Percentiles rank a stretch among this genome's conserved stretches.
phyloP scores from a whole-genome alignment of 495 filamentous ascomycete species.

The Chaetomium cochliodes region DNA sequence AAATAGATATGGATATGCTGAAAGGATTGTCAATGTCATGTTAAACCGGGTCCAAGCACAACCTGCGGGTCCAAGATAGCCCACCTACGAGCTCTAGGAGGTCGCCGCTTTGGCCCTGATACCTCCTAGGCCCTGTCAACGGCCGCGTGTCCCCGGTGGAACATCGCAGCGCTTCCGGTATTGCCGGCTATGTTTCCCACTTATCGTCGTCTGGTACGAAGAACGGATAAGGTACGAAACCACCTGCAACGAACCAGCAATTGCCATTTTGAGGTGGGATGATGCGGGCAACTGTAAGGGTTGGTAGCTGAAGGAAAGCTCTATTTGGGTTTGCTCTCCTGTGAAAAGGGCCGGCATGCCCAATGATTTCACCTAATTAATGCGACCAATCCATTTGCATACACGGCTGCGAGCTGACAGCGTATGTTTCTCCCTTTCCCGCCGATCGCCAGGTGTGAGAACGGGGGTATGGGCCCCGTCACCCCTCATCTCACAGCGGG shows the following conservation, averaged over 20 bases:
- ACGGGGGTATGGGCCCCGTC: neutral
- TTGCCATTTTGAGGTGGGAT: too few species aligned
- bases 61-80: neutral
- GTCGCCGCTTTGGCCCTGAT: neutral
- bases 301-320: too few species aligned
- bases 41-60: neutral
- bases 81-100: too few species aligned
- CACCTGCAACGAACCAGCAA: too few species aligned
- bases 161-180: neutral
- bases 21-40: neutral
- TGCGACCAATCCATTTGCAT: neutral
- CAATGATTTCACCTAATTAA: neutral
- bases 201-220: too few species aligned
- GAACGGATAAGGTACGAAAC: too few species aligned
- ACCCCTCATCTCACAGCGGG: neutral
- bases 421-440: neutral
- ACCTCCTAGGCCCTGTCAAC: neutral
- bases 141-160: neutral
- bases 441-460: neutral
- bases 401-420: neutral
- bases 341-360: neutral
- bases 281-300: too few species aligned
- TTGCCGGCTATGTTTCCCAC: too few species aligned
- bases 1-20: neutral
- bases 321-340: neutral